A percentile compares a stretch with the other conserved stretches of the same genome.
phyloP scores from a whole-genome alignment of 2,329 filamentous ascomycete species.

The Penicillium sclerotiorum region DNA sequence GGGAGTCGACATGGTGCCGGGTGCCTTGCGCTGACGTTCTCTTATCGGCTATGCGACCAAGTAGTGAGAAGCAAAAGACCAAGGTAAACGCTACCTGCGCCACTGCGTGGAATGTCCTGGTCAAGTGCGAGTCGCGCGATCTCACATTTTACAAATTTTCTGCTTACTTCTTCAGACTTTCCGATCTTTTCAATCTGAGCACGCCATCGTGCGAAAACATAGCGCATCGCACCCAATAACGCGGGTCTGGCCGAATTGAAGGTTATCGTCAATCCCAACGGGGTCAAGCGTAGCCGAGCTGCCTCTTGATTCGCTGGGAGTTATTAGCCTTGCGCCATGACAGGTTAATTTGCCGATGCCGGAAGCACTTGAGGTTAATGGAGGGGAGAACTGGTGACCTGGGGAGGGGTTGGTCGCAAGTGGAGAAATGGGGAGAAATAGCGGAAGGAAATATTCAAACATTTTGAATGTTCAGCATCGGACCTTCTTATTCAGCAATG shows the following conservation, averaged over 20 bases:
- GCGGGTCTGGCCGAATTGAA: neutral
- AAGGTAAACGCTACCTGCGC: no score
- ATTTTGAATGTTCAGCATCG: no score
- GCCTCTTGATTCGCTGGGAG: neutral
- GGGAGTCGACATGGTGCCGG: neutral
- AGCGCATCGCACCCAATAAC: constrained; percentile 1
- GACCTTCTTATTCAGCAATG: no score
- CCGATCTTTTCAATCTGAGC: constrained; percentile 1
- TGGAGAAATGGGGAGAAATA: no score
- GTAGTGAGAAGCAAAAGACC: neutral
- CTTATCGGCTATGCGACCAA: no score
- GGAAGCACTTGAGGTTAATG: no score
- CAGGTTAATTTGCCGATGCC: constrained; percentile 1
- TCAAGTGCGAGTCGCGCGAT: neutral
- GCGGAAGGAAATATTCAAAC: no score
- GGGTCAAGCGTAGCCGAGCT: constrained; percentile 6
- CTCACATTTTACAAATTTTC: neutral
- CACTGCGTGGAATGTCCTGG: neutral
- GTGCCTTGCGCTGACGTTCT: neutral
- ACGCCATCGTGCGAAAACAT: constrained; percentile 9
- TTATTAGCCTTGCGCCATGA: neutral
- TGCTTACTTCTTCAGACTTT: neutral
- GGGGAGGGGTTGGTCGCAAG: no score
- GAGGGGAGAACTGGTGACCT: no score
- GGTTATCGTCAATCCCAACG: neutral